Evolutionary conservation across 2,329 filamentous ascomycete species (phyloP), one percentile per base, ranked within the genome.

Genomic region (Calonectria pauciramosa): DNA sequence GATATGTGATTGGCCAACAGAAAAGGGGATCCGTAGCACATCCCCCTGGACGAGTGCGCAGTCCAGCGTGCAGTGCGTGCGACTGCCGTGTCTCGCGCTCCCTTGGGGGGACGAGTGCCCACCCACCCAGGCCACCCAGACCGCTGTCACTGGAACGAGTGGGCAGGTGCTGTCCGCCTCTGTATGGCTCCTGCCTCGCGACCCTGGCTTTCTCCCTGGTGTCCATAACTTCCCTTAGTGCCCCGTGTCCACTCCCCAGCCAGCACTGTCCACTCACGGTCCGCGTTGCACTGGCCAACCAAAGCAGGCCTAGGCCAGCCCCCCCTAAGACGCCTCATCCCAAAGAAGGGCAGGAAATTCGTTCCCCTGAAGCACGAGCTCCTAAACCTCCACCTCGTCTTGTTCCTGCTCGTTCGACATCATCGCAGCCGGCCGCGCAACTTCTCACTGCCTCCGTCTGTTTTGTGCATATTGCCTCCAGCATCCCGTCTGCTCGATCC

Each of bases 311-410:
- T 44, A 60, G 66, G 60, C 71, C 72, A 65, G 71, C 74, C 71
- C 77, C 68, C 73, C 77, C 76, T 76, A 75, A 77, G 68, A 59
- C 74, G 67, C 71, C 79, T 80, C 75, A 78, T 78, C 74, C 68
- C 74, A 76, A 79, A 71, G 76, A 80, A 82, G 78, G 80, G 77
- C 78, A 82, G 82, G 83, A 82, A 85, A 82, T 81, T 81, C 82
- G 80, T 82, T 82, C 83, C 83, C 83, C 83, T 84, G 83, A 84
- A 83, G 81, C 77, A 78, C 77, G 76, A 81, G 80, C 80, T 81
- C 79, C 78, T 73, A 74, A 80, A 79, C 77, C 80, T 81, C 77
- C 79, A 81, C 76, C 79, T 80, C 76, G 79, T 66, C 78, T 78
- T 76, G 78, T 74, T 79, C 76, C 38, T 64, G 56, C 52, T 81